phyloP scores from a whole-genome alignment of 2,329 filamentous ascomycete species.

The Lachnellula subtilissima region DNA sequence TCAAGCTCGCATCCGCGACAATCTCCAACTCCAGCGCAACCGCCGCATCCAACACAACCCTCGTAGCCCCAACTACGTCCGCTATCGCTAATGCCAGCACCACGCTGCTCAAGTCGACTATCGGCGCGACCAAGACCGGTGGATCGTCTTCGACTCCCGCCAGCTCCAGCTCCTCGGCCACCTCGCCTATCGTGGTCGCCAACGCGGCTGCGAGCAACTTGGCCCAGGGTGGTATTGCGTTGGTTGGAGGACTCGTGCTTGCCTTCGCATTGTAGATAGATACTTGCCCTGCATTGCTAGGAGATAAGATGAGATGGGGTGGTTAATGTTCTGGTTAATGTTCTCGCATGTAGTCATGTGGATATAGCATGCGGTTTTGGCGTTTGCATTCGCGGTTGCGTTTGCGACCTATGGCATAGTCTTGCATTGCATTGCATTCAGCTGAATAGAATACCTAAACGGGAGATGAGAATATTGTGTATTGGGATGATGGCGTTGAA shows the following conservation, averaged over 20 bases:
- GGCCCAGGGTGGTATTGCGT: conserved; percentile 18
- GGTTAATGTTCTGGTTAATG: neutral
- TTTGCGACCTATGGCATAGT: neutral
- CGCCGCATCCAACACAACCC: neutral
- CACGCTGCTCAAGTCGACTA: neutral
- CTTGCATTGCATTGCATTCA: neutral
- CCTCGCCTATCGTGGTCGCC: neutral
- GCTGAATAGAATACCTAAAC: too few relatives aligned
- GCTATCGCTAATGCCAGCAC: conserved; percentile 44
- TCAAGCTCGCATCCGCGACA: conserved; percentile 1
- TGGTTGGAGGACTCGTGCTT: conserved; percentile 20
- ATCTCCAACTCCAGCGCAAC: conserved; percentile 3
- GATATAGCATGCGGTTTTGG: neutral
- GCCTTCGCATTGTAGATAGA: conserved; percentile 22
- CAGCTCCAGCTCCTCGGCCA: neutral
- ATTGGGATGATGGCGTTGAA: too few relatives aligned
- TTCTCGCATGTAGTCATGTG: neutral
- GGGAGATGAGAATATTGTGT: too few relatives aligned
- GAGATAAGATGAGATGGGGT: neutral
- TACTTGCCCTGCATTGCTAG: neutral
- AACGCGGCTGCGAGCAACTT: conserved; percentile 8
- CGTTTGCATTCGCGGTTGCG: neutral
- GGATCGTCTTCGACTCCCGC: conserved; percentile 1
- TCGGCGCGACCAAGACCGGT: neutral
- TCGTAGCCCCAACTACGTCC: neutral